phyloP scores from a whole-genome alignment of 192 early-diverging fungal species.

The Haplosporangium gracile region DNA sequence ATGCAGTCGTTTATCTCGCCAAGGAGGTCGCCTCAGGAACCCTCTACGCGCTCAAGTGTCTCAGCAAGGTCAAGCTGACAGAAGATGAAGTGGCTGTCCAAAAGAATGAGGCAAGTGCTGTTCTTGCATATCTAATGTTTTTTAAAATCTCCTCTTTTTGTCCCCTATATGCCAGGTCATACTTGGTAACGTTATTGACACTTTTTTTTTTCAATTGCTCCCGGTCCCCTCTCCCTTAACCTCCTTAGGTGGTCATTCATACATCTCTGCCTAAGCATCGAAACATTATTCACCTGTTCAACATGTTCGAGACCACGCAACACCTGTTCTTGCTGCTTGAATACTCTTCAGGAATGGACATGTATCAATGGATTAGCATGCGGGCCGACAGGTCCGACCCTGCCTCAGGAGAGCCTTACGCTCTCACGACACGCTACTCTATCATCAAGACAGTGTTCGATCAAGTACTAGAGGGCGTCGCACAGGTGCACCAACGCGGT shows the following conservation, averaged over 20 bases:
- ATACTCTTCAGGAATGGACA: slow-evolving; percentile 65
- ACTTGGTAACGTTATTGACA: slow-evolving; percentile 4
- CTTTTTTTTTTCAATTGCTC: neutral
- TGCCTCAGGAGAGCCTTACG: slow-evolving; percentile 61
- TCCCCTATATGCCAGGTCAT: neutral
- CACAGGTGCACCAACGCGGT: slow-evolving; percentile 79
- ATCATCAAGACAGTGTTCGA: slow-evolving; percentile 79
- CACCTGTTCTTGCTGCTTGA: slow-evolving; percentile 81
- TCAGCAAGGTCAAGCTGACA: slow-evolving; percentile 73
- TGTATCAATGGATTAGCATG: slow-evolving; percentile 66
- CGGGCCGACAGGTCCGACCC: slow-evolving; percentile 55
- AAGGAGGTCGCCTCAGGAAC: slow-evolving; percentile 66
- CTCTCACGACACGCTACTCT: slow-evolving; percentile 66
- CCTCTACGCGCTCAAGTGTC: slow-evolving; percentile 80
- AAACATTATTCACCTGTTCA: slow-evolving; percentile 73
- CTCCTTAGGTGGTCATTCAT: slow-evolving; percentile 63
- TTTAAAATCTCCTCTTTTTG: neutral
- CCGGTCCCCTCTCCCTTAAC: neutral
- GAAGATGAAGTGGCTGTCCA: slow-evolving; percentile 75
- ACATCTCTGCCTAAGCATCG: slow-evolving; percentile 68
- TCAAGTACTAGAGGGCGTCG: slow-evolving; percentile 80
- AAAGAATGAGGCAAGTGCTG: slow-evolving; percentile 69
- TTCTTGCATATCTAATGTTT: neutral
- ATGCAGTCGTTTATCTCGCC: slow-evolving; percentile 82
- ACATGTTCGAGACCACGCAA: slow-evolving; percentile 77